Evolutionary conservation across 2,329 filamentous ascomycete genomes (phyloP).

Genomic region (Pyrenophora teres): DNA sequence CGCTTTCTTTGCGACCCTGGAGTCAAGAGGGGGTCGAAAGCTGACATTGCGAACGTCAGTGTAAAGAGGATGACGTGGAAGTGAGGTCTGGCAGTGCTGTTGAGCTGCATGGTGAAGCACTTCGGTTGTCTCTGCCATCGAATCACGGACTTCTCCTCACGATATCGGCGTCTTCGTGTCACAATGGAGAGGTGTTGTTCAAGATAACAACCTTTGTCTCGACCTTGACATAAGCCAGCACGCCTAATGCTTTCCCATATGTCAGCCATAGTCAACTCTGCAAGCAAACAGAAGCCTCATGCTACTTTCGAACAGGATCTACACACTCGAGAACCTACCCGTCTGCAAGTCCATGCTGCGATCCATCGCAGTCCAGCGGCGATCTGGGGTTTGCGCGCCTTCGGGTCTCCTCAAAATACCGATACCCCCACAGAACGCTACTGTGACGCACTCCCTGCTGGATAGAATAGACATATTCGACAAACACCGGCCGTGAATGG

Average conservation of each 20-base stretch:
- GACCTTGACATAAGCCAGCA: not conserved
- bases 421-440: not conserved
- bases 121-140: not conserved
- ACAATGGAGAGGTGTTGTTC: too few relatives aligned
- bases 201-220: too few relatives aligned
- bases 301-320: not conserved
- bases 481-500: not conserved
- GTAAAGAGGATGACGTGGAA: not conserved
- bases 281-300: not conserved
- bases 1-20: too few relatives aligned
- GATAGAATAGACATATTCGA: not conserved
- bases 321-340: not conserved
- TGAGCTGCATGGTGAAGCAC: not conserved
- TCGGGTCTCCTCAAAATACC: slow-evolving; percentile 13
- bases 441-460: not conserved
- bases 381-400: slow-evolving; percentile 1
- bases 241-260: not conserved
- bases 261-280: not conserved
- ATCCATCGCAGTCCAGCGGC: not conserved
- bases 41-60: too few relatives aligned
- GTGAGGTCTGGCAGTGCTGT: not conserved
- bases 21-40: too few relatives aligned
- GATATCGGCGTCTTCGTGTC: too few relatives aligned
- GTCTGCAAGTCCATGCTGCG: not conserved
- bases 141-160: too few relatives aligned